phyloP scores from a whole-genome alignment of 2,329 filamentous ascomycete species.

The Botrytis tulipae region DNA sequence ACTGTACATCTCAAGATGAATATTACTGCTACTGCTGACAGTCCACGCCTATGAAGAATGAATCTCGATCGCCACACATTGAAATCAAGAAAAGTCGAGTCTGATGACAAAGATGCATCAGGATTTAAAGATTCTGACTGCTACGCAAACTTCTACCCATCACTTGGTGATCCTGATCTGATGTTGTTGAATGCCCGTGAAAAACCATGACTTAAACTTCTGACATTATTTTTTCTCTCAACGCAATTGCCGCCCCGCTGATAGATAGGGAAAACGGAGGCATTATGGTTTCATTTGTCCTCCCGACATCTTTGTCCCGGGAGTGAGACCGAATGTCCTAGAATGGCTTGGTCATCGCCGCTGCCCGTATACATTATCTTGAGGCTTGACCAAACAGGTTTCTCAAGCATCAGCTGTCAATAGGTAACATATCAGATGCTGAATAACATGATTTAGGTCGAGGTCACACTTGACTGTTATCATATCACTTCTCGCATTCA shows the following conservation, averaged over 20 bases:
- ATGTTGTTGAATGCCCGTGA: not conserved
- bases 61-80: not conserved
- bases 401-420: conserved; percentile 7
- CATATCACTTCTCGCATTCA: conserved; percentile 19
- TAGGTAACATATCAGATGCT: conserved; percentile 1
- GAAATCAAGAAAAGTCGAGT: not conserved
- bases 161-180: not conserved
- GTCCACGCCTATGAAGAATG: not conserved
- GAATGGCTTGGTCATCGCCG: conserved; percentile 2
- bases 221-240: not conserved
- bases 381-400: not conserved
- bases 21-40: not conserved
- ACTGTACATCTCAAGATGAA: not conserved
- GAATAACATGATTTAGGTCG: conserved; percentile 7
- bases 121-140: not conserved
- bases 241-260: conserved; percentile 10
- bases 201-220: conserved; percentile 5
- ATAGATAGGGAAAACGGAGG: conserved; percentile 8
- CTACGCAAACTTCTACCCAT: not conserved
- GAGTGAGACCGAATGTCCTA: conserved; percentile 6
- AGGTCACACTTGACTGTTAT: not conserved
- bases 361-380: conserved; percentile 6
- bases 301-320: not conserved
- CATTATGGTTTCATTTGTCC: conserved; percentile 7
- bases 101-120: not conserved